Evolutionary conservation across 306 rosid species (phyloP), one percentile per base, ranked within the genome.

Genomic region (Neltuma alba): DNA sequence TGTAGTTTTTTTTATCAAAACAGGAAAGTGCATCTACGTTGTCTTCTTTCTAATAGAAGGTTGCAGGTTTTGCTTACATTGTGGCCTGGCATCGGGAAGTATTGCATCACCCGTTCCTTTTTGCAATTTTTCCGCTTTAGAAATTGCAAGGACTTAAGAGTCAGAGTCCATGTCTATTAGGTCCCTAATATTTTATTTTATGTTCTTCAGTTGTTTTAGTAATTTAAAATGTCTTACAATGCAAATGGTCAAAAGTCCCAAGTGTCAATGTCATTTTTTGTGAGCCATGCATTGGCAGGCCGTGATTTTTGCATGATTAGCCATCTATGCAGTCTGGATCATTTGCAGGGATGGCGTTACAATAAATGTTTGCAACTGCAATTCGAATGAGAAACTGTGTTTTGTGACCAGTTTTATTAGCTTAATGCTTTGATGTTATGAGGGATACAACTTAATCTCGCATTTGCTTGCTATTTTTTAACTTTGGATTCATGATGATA

Each of bases 231-330:
- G 63, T 11, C 16, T 23, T 15, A 9, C 15, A 23, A 25, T 57
- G 13, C 6, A 4, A 23, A 2, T 9, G 63, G 15, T 55, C 10
- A 5, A 3, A 5, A 9, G 33, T 60, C n/a, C 16, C 27, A 25
- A n/a, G 25, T 34, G 40, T 30, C 40, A 16, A 63, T 31, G 23
- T 31, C 41, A 31, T 28, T 30, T 62, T 30, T 31, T 30, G 68
- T 30, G 34, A 9, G 14, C 25, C 44, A 64, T 33, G 69, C 18
- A 10, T 38, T 28, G 73, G 45, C 28, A 37, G 52, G 44, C 60
- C 68, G 74, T 73, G 71, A 42, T 63, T 74, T n/a, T 70, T 76
- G 65, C 48, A 67, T 77, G 64, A 10, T 7, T 33, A 50, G 47
- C 65, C 54, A 38, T 76, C 47, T 18, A 36, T 47, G 37, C 27